Evolutionary conservation across 768 basidiomycete genomes (phyloP), one percentile per base, ranked within the genome.

Genomic region (Kwoniella dendrophila): DNA sequence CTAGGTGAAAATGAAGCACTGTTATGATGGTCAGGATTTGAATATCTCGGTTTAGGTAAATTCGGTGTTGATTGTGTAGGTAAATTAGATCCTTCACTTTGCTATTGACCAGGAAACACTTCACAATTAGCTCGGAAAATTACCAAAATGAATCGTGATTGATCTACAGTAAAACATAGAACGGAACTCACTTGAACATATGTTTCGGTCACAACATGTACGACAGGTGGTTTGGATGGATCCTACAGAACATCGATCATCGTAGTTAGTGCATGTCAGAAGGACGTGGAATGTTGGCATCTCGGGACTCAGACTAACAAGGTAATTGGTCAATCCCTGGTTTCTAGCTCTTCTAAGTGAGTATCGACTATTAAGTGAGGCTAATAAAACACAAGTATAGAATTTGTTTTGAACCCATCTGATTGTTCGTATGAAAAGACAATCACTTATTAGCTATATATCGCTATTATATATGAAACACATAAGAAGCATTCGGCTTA

Each of bases 161-260:
- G 27, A 8, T 38, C 36, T 38, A 38, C 36, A 38, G 18, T 38
- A 8, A 38, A 38, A 38, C 8, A 18, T 7, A 20, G 22, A 8
- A 6, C 11, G 32, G 2, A 18, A 57, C 62, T 24, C 33, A 63
- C 62, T 26, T 56, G 54, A 14, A 63, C 36, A 34, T 56, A 56
- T 16, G 62, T 63, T 26, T 63, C 62, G 5, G 62, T 63, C 27
- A 50, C 14, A 33, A 63, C 55, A 33, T 56, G 54, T 3, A 63
- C 55, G 22, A 50, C 45, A 56, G 55, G 27, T 26, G 30, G 27
- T 11, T 47, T 63, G 1, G 54, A 29, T 10, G 30, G 36, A 12
- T n/a, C 8, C 24, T 4, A 7, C 11, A 30, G 32, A 24, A 26
- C 20, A 11, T 14, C 6, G 32, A 16, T 27, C 3, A 27, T 29